Evolutionary conservation across 1,284 basidiomycete species (phyloP).

Genomic region (Pholiota adiposa): DNA sequence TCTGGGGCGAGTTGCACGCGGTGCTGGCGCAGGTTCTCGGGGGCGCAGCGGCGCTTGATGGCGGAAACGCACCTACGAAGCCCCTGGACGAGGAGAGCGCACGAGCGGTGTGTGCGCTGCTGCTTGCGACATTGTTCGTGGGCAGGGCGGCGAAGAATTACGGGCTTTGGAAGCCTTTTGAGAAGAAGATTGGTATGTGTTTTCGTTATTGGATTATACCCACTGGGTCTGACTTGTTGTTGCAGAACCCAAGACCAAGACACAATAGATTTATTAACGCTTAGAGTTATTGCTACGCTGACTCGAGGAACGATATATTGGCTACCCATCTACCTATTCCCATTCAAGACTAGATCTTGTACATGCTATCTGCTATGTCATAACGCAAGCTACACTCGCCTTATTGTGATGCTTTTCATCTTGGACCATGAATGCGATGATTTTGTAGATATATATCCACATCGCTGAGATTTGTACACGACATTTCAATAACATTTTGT

Average conservation of each 20-base stretch:
- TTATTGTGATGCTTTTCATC: no score
- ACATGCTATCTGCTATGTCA: background rate
- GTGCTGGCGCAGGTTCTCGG: constrained; percentile 46
- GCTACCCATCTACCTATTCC: background rate
- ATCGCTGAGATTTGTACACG: no score
- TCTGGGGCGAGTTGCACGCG: constrained; percentile 67
- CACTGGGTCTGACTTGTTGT: background rate
- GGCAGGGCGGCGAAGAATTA: constrained; percentile 64
- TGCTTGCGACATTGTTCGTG: constrained; percentile 62
- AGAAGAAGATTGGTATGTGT: constrained; percentile 20
- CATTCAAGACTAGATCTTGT: constrained; percentile 1
- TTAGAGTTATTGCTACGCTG: background rate
- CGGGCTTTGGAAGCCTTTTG: constrained; percentile 35
- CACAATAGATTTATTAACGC: constrained; percentile 14
- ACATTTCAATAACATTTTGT: no score
- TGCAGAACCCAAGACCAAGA: constrained; percentile 22
- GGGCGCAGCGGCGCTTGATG: constrained; percentile 26
- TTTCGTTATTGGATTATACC: background rate
- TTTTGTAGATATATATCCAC: no score
- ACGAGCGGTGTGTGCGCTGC: constrained; percentile 65
- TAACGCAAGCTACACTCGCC: no score
- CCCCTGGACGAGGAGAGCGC: constrained; percentile 63
- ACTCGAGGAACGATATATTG: background rate
- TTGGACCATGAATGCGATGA: no score
- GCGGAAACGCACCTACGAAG: constrained; percentile 37